A percentile compares a stretch with the other conserved stretches of the same genome.
phyloP scores from a whole-genome alignment of 177 flowering plant genomes.

The Vitis hybrid region DNA sequence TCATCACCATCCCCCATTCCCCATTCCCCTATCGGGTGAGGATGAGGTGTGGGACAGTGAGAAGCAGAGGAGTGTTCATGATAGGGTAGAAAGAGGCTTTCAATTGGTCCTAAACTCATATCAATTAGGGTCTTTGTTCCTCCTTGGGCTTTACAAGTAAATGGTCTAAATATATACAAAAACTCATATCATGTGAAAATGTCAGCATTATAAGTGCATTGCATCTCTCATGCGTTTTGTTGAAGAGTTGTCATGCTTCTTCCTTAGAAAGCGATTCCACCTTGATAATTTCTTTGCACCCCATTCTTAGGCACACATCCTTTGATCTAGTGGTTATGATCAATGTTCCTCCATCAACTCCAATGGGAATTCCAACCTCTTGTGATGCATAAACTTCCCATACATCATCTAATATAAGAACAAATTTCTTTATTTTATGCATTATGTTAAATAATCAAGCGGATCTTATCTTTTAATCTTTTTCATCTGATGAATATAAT shows the following conservation, averaged over 20 bases:
- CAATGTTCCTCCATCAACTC: background rate
- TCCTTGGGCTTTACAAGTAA: too few relatives aligned
- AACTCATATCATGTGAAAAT: too few relatives aligned
- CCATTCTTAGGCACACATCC: slow-evolving; percentile 10
- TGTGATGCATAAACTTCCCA: background rate
- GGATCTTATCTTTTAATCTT: background rate
- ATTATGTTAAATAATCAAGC: background rate
- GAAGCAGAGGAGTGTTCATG: too few relatives aligned
- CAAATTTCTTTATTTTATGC: background rate
- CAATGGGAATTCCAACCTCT: slow-evolving; percentile 1
- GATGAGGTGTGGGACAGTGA: too few relatives aligned
- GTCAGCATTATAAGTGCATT: background rate
- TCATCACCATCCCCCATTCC: too few relatives aligned
- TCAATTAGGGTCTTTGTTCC: too few relatives aligned
- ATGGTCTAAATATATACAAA: too few relatives aligned
- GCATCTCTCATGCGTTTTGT: background rate
- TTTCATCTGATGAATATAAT: background rate
- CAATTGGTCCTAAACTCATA: too few relatives aligned
- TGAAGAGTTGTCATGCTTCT: slow-evolving; percentile 21
- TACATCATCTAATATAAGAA: slow-evolving; percentile 2
- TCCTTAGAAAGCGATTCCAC: slow-evolving; percentile 6
- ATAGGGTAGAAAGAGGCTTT: too few relatives aligned
- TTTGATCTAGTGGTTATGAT: background rate
- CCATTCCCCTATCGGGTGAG: too few relatives aligned
- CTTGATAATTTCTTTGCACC: slow-evolving; percentile 2